Evolutionary conservation across 2,329 filamentous ascomycete species (phyloP).

Genomic region (Talaromyces sp.): DNA sequence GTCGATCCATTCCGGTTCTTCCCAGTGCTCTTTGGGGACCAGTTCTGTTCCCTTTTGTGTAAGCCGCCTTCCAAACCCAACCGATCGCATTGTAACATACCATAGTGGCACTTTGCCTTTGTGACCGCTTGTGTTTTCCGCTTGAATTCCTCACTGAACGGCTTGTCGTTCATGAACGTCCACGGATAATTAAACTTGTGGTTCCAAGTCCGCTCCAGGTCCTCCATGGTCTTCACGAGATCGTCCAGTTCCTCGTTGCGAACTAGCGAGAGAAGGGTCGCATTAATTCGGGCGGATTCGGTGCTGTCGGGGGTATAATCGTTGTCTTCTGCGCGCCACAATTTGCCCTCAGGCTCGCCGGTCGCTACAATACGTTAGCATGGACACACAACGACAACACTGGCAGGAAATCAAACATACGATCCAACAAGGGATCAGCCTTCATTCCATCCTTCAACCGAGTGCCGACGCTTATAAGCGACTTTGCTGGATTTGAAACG

Average conservation of each 20-base stretch:
- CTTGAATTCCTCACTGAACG: constrained; percentile 93
- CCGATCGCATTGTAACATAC: constrained; percentile 41
- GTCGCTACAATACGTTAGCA: constrained; percentile 54
- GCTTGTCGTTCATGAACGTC: constrained; percentile 97
- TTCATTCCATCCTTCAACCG: constrained; percentile 55
- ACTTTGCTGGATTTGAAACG: constrained; percentile 35
- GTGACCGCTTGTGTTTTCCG: constrained; percentile 71
- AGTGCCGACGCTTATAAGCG: constrained; percentile 36
- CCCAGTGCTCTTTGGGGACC: constrained; percentile 95
- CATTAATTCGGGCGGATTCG: constrained; percentile 81
- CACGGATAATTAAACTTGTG: constrained; percentile 99
- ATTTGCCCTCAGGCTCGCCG: constrained; percentile 71
- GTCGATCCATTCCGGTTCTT: constrained; percentile 87
- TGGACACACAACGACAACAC: background rate
- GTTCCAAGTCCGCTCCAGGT: constrained; percentile 94
- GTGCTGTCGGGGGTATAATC: constrained; percentile 73
- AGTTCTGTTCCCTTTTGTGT: constrained; percentile 53
- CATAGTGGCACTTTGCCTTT: constrained; percentile 82
- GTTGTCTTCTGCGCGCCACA: constrained; percentile 67
- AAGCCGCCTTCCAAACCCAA: constrained; percentile 16
- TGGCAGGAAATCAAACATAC: constrained; percentile 48
- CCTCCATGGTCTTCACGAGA: constrained; percentile 81
- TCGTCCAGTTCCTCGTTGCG: constrained; percentile 83
- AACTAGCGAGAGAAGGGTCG: constrained; percentile 85
- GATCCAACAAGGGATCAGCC: constrained; percentile 79